phyloP scores from a whole-genome alignment of 2,329 filamentous ascomycete species.

The Talaromyces sp. region DNA sequence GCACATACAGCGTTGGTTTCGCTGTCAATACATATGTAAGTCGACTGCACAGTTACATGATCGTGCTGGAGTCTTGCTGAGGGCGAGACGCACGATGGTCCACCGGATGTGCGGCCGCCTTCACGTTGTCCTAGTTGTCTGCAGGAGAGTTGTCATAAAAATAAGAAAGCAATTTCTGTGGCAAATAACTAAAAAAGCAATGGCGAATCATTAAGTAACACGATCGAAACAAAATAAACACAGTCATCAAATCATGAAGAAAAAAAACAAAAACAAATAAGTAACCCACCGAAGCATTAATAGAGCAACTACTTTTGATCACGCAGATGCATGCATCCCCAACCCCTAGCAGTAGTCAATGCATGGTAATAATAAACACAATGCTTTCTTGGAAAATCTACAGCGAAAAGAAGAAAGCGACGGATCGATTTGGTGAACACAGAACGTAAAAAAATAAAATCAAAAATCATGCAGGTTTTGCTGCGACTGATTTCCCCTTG shows the following conservation, averaged over 20 bases:
- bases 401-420: neutral
- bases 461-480: neutral
- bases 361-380: neutral
- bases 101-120: neutral
- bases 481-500: slow-evolving; percentile 13
- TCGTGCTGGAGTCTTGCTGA: neutral
- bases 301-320: neutral
- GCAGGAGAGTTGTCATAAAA: neutral
- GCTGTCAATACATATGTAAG: neutral
- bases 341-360: neutral
- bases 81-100: neutral
- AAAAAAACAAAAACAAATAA: neutral
- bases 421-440: neutral
- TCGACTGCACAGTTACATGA: neutral
- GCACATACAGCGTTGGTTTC: neutral
- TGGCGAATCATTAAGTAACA: too few species aligned
- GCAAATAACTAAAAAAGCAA: neutral
- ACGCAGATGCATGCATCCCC: neutral
- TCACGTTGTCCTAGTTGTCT: neutral
- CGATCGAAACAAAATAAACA: too few species aligned
- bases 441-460: neutral
- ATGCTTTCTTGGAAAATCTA: neutral
- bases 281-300: neutral
- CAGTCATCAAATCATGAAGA: too few species aligned
- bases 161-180: neutral